Base-by-base conservation (phyloP, 179 eudicot species). In the Silene noctiflora region DNA sequence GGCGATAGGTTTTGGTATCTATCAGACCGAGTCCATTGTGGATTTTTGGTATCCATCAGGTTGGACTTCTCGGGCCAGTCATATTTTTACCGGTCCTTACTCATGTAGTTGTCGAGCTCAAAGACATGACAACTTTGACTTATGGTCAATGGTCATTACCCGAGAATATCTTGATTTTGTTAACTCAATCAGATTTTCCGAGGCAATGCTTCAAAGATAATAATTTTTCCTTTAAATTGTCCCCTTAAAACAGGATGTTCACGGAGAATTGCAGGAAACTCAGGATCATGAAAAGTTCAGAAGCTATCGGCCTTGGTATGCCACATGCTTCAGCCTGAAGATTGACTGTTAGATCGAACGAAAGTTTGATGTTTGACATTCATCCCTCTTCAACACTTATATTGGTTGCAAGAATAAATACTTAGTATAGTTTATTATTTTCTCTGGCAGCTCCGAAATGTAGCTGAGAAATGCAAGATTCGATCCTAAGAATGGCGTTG, bases 271-370 rank as follows among this genome's bases (percentile, higher is more conserved):
- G 92, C 80, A 87, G 83, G 87, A 86, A 87, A 79, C 74, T 89
- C 21, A 83, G 90, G 83, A 87, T 89, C 86, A 87, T 89, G 90
- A 89, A 89, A 79, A 88, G 92, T 20, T 86, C 92, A 14, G 92
- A 89, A 74, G 92, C 92, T 76, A 89, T 87, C 35, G 90, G 90
- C 27, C 81, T 89, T 72, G 90, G 90, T 89, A 65, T n/a, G 78
- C 33, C 58, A 59, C 24, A 60, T 62, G 2, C 58, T 51, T 51
- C n/a, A 14, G 58, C 58, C n/a, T 51, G 58, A 51, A 51, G 58
- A 51, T 51, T 51, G 1, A 51, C 58, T 1, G 17, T 16, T 51
- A 13, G n/a, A 51, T 51, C 58, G 46, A 39, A 39, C 11, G 11
- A 8, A 39, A 39, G 46, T 39, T 39, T 39, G 42, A 35, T 35